These are phyloP conservation scores for Dichotomocladium elegans DNA, from an alignment of 371 early-diverging fungal genomes.

Conservation along the genomic window DNA sequence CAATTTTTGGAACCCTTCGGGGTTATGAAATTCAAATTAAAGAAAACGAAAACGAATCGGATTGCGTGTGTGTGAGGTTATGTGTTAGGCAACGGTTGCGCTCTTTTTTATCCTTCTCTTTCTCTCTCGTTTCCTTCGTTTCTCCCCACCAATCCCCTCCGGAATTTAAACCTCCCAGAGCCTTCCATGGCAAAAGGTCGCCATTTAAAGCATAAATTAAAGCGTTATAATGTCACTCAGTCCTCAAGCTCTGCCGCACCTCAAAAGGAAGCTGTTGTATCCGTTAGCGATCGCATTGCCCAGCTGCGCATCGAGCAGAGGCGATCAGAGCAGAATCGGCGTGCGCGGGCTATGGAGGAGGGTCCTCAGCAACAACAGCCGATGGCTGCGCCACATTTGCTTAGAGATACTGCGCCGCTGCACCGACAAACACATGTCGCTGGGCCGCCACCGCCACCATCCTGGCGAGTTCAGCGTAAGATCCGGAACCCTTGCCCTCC, in stretches of 20 bases:
- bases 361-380: neutral
- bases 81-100: neutral
- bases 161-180: too few relatives aligned
- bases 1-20: constrained; percentile 3
- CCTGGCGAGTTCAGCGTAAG: too few relatives aligned
- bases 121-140: neutral
- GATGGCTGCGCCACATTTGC: neutral
- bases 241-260: neutral
- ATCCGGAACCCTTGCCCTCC: too few relatives aligned
- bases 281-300: constrained; percentile 1
- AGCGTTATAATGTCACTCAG: neutral
- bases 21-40: neutral
- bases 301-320: constrained; percentile 7
- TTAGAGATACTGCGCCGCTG: neutral
- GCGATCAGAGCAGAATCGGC: constrained; percentile 6
- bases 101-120: neutral
- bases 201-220: constrained; percentile 6
- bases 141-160: too few relatives aligned
- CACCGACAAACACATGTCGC: neutral
- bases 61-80: too few relatives aligned
- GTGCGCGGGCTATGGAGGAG: neutral
- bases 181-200: constrained; percentile 9
- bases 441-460: neutral
- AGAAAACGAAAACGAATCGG: too few relatives aligned
- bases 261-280: neutral